Evolutionary conservation across 192 early-diverging fungal genomes (phyloP).

Genomic region (Chytriomyces sp.): DNA sequence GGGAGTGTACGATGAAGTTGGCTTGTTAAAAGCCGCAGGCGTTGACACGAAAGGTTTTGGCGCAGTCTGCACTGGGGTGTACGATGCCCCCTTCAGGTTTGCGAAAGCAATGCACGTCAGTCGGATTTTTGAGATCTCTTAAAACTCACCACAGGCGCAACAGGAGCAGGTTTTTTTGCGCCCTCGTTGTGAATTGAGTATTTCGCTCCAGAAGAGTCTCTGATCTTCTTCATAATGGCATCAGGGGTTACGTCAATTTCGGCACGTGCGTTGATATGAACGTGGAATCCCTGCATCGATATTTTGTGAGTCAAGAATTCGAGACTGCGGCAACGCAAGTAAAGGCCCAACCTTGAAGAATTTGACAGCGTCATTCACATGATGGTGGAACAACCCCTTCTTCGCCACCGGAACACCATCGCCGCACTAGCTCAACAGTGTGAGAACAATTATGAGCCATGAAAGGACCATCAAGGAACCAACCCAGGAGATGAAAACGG

Average conservation of each 20-base stretch:
- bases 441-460: neutral
- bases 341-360: slow-evolving; percentile 70
- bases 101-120: slow-evolving; percentile 9
- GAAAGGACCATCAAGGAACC: slow-evolving; percentile 17
- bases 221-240: slow-evolving; percentile 84
- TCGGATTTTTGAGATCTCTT: neutral
- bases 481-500: slow-evolving; percentile 93
- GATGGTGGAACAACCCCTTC: slow-evolving; percentile 86
- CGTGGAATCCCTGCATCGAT: slow-evolving; percentile 70
- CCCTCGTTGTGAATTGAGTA: slow-evolving; percentile 77
- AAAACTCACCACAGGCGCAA: slow-evolving; percentile 37
- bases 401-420: slow-evolving; percentile 88
- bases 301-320: too few relatives aligned
- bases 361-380: slow-evolving; percentile 79
- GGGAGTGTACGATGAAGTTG: slow-evolving; percentile 13
- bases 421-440: slow-evolving; percentile 68
- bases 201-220: slow-evolving; percentile 85
- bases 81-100: slow-evolving; percentile 30
- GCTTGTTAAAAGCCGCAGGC: slow-evolving; percentile 16
- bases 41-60: slow-evolving; percentile 37
- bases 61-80: slow-evolving; percentile 41
- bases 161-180: slow-evolving; percentile 22
- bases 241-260: slow-evolving; percentile 81
- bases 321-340: slow-evolving; percentile 1
- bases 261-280: slow-evolving; percentile 85